Evolutionary conservation across 176 grass and related monocot species (phyloP).

Genomic region (Aegilops sharonensis): DNA sequence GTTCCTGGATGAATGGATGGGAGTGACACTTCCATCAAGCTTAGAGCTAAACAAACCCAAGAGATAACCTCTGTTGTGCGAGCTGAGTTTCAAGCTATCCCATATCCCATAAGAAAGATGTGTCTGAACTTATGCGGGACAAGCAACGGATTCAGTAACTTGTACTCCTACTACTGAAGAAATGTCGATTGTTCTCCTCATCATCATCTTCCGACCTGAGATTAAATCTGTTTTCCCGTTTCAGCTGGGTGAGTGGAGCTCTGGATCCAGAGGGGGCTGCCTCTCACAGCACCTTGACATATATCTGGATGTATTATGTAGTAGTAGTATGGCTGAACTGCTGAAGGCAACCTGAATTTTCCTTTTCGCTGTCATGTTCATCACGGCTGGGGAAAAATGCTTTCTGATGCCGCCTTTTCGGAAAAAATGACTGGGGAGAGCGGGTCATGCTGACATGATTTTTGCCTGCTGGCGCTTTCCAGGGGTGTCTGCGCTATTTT

Average conservation of each 20-base stretch:
- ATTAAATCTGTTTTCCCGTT: slow-evolving; percentile 19
- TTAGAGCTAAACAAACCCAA: neutral
- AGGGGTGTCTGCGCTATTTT: slow-evolving; percentile 87
- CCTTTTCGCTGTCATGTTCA: neutral
- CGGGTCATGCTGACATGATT: slow-evolving; percentile 29
- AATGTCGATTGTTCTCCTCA: slow-evolving; percentile 7
- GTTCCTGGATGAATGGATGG: neutral
- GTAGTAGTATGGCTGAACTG: neutral
- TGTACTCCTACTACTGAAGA: neutral
- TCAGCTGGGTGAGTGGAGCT: slow-evolving; percentile 97
- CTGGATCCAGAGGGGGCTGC: slow-evolving; percentile 76
- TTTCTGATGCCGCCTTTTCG: neutral
- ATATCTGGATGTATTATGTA: slow-evolving; percentile 64
- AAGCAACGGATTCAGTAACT: slow-evolving; percentile 24
- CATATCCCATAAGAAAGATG: neutral
- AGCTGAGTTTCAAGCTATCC: slow-evolving; percentile 28
- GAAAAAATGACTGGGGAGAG: slow-evolving; percentile 34
- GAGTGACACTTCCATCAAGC: neutral
- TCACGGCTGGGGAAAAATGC: neutral
- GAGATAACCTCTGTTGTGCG: neutral
- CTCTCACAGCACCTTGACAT: slow-evolving; percentile 55
- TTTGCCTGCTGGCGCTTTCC: slow-evolving; percentile 21
- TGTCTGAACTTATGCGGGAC: neutral
- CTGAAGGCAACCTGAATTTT: neutral
- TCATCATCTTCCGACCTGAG: slow-evolving; percentile 8